Evolutionary conservation across 768 basidiomycete genomes (phyloP), one percentile per base, ranked within the genome.

Genomic region (Russula dissimulans): DNA sequence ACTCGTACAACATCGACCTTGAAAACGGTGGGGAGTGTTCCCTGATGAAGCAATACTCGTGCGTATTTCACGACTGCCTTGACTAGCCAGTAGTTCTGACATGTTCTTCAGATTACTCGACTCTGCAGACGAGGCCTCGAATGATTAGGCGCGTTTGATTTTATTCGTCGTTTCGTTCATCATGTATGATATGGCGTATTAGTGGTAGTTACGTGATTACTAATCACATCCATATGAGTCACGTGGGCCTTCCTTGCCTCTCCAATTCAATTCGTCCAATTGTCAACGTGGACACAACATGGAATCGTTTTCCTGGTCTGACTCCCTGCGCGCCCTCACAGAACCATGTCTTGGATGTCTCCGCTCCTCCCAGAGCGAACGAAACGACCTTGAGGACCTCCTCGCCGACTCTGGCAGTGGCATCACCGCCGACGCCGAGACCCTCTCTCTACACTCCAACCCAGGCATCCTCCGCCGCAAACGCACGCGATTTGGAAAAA

Each of bases 11-110:
- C 67, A 95, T 99, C 68, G 95, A 99, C 74, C 74, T 98, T 61
- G 95, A 99, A 72, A 86, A 87, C 54, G 95, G 95, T 3, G 95
- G 95, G 3, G 95, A 99, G 72, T 98, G 95, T 67, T 81, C 87
- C 18, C 71, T 99, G 68, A 87, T 94, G 81, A 95, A 95, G 76
- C 93, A 95, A 71, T 97, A 94, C 70, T 89, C 83, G 83, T 83
- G 36, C 38, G 77, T 67, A 32, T n/a, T 43, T 46, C 17, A 26
- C 2, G 3, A 1, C 12, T 38, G 7, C 15, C 15, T 26, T 22
- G 29, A 42, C 9, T 11, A 29, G 17, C 39, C 22, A 3, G 18
- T 32, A 15, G 22, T 48, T 38, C 49, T 50, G 31, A 45, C 55
- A 31, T 46, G 54, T 29, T 3, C n/a, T n/a, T n/a, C 34, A 69